Base-by-base conservation (phyloP, 306 rosid genomes). In the Prunus campanulata region DNA sequence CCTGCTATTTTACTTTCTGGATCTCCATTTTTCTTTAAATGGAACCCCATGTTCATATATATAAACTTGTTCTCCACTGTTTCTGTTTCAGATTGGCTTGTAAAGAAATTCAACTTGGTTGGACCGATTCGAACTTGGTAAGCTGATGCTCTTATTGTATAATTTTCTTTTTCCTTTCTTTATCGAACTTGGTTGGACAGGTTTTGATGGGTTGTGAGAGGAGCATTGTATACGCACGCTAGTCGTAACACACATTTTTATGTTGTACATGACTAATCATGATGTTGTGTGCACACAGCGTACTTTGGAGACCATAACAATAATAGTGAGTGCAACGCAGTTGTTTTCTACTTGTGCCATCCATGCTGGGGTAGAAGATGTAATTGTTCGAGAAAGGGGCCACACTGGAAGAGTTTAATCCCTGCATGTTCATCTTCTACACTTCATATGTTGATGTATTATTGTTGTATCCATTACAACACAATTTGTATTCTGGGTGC, bases 91-190 rank as follows among this genome's bases (percentile, higher is more conserved):
- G 99, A 74, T 89, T 92, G 57, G 99, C 99, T 2, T 89, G 97
- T 76, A 95, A 92, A 80, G 97, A 92, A 85, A 92, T 95, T 79
- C 76, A 89, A 10, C 86, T 83, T 85, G 99, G 99, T 2, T 92
- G 97, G 97, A 89, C 87, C 52, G 75, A 81, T 75, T 68, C 90
- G 64, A 88, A 83, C 85, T 83, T 95, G 88, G 99, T 95, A 87
- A 88, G 88, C 7, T 48, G 47, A 6, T 67, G 29, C 47, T 29
- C 22, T 63, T 12, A 12, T 18, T 52, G 6, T 49, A 49, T 49
- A 12, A 39, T 39, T 39, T 39, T 2, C 2, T 39, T 39, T 39
- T 39, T 39, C 44, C 8, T 39, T 39, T 39, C 8, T 39, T 39
- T 39, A 92, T 95, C 76, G 78, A 89, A 10, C 86, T 83, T 85